These are phyloP conservation scores for Heliocybe sulcata DNA, from an alignment of 1,284 basidiomycete species.

Conservation along the genomic window DNA sequence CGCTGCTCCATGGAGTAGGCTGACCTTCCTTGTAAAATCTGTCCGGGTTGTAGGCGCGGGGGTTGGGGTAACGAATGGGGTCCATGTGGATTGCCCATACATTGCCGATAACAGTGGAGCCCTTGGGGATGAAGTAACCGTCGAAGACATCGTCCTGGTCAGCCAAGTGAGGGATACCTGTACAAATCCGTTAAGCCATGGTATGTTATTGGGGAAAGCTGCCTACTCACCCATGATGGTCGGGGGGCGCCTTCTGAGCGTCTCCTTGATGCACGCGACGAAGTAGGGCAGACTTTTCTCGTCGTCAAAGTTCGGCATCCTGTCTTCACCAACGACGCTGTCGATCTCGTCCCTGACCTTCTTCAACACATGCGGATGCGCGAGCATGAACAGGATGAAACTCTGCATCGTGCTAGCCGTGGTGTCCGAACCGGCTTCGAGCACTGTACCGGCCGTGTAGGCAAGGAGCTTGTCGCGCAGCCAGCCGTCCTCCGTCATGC, in stretches of 20 bases:
- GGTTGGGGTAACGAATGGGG: conserved; percentile 19
- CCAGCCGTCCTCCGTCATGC: conserved; percentile 19
- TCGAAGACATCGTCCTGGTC: conserved; percentile 20
- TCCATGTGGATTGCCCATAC: conserved; percentile 23
- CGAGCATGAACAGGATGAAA: conserved; percentile 17
- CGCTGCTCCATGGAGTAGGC: conserved; percentile 17
- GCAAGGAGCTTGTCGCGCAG: conserved; percentile 21
- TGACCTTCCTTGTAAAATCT: conserved; percentile 1
- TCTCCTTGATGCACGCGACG: conserved; percentile 21
- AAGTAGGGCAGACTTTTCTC: conserved; percentile 17
- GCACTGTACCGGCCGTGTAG: conserved; percentile 17
- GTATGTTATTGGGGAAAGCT: not conserved
- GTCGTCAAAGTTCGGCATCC: conserved; percentile 19
- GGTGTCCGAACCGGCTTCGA: conserved; percentile 20
- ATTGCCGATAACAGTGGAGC: conserved; percentile 19
- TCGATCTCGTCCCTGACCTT: conserved; percentile 19
- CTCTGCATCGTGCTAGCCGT: conserved; percentile 17
- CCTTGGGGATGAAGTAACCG: conserved; percentile 20
- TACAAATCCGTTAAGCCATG: not conserved
- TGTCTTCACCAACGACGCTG: conserved; percentile 16
- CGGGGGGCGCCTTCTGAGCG: conserved; percentile 13
- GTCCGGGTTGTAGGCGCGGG: conserved; percentile 8
- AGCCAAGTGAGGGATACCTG: conserved; percentile 19
- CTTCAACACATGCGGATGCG: conserved; percentile 14
- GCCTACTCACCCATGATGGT: conserved; percentile 15